Base-by-base conservation (phyloP, 805 yeast genomes). In the Candida lessepsii region DNA sequence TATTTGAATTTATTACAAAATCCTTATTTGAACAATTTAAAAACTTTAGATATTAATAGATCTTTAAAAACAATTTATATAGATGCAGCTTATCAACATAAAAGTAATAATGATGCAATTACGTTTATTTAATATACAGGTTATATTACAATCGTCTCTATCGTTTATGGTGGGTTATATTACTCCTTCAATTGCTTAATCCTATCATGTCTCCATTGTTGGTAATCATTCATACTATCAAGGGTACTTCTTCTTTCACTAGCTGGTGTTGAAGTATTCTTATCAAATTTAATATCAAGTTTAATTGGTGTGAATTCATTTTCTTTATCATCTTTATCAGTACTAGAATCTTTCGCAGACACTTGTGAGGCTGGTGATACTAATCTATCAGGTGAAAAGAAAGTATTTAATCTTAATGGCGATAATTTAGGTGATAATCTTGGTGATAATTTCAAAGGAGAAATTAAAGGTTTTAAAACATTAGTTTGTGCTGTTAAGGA, bases 201-300 rank as follows among this genome's bases (percentile, higher is more conserved):
- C 35, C 57, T 51, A 41, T 65, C 71, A 16, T 59, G 60, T 35
- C 71, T 53, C 75, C 75, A 69, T 7, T 45, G 50, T 41, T 58
- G 59, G 45, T 66, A 69, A 23, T 69, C 73, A 29, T 65, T 72
- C 4, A 69, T 69, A 2, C 72, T 63, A 26, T 68, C 70, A 24
- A 60, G 47, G 25, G 62, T 54, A 14, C 41, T 37, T 9, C 37
- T 39, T 26, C 47, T 28, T 42, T n/a, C 45, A 44, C 35, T 20
- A 26, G 35, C 30, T 16, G 50, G 48, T 7, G 50, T 43, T 8
- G 48, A 47, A 8, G 48, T 37, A n/a, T 41, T 33, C 38, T 44
- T 37, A 16, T 28, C 19, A 15, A 19, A 34, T 11, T n/a, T 29
- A 17, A 37, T 18, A 29, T 40, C 39, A 10, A 26, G 9, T 23